These are phyloP conservation scores for Davidsoniella neocaledoniae DNA, from an alignment of 2,329 filamentous ascomycete species.

Conservation along the genomic window DNA sequence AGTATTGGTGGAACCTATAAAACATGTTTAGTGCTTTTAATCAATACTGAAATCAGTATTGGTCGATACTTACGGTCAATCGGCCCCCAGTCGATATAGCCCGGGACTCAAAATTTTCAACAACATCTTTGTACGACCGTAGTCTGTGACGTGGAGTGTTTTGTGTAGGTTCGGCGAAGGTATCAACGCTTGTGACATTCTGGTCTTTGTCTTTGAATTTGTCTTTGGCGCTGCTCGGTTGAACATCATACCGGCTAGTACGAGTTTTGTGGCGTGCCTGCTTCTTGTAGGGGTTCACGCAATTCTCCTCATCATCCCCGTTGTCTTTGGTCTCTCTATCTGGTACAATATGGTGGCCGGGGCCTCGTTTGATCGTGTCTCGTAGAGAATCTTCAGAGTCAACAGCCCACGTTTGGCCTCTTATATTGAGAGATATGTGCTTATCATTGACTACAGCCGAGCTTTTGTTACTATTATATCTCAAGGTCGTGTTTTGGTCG, in stretches of 20 bases:
- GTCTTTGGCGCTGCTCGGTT: slow-evolving; percentile 12
- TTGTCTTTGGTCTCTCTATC: background rate
- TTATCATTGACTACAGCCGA: no score
- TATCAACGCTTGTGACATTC: no score
- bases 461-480: no score
- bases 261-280: slow-evolving; percentile 38
- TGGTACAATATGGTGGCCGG: background rate
- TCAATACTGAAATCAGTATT: background rate
- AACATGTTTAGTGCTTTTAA: no score
- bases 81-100: slow-evolving; percentile 27
- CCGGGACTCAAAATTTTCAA: slow-evolving; percentile 38
- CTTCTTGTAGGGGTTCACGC: slow-evolving; percentile 27
- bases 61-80: slow-evolving; percentile 17
- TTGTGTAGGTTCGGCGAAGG: slow-evolving; percentile 9
- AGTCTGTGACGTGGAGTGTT: slow-evolving; percentile 17
- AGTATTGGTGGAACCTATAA: background rate
- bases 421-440: no score
- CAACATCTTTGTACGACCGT: slow-evolving; percentile 28
- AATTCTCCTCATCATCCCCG: background rate
- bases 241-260: slow-evolving; percentile 36
- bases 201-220: no score
- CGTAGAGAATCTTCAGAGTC: background rate
- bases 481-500: no score
- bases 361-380: background rate
- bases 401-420: no score